A percentile compares a stretch with the other conserved stretches of the same genome.
Conservation (phyloP, 2,329 filamentous ascomycete species). For the Ustulina deusta region DNA sequence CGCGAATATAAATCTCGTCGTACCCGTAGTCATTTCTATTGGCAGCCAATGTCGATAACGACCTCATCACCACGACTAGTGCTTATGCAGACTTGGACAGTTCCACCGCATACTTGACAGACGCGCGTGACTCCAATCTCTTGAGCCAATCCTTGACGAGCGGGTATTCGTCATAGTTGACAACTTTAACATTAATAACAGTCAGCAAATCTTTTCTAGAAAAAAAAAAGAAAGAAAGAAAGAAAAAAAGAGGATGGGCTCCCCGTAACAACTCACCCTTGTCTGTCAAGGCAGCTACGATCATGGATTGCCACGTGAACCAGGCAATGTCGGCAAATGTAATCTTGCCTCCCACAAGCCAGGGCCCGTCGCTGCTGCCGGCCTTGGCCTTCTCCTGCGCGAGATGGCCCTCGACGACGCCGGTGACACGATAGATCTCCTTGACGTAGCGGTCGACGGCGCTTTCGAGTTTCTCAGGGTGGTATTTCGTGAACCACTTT, state of each 20-base stretch:
- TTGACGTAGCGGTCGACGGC: slow-evolving; percentile 59
- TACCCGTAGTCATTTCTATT: neutral
- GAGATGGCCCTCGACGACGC: slow-evolving; percentile 58
- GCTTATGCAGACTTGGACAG: neutral
- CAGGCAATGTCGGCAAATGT: slow-evolving; percentile 43
- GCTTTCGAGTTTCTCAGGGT: slow-evolving; percentile 57
- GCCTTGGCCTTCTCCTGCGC: slow-evolving; percentile 38
- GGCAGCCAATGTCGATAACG: too few species aligned
- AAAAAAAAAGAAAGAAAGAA: neutral
- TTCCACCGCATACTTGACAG: slow-evolving; percentile 22
- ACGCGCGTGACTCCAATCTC: slow-evolving; percentile 9
- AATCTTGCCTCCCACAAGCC: slow-evolving; percentile 41
- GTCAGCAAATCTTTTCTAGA: neutral
- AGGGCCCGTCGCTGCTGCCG: slow-evolving; percentile 27
- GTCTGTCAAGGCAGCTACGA: neutral
- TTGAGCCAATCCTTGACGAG: slow-evolving; percentile 35
- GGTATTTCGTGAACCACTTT: slow-evolving; percentile 56
- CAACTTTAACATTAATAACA: neutral
- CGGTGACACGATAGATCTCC: slow-evolving; percentile 58
- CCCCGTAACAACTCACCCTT: slow-evolving; percentile 20
- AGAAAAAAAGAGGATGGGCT: neutral
- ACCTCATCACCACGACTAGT: neutral
- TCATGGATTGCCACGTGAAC: slow-evolving; percentile 34
- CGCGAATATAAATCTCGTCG: too few species aligned
- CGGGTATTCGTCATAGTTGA: slow-evolving; percentile 31